Conservation (phyloP, 805 yeast species). For the Sugiyamaella americana region DNA sequence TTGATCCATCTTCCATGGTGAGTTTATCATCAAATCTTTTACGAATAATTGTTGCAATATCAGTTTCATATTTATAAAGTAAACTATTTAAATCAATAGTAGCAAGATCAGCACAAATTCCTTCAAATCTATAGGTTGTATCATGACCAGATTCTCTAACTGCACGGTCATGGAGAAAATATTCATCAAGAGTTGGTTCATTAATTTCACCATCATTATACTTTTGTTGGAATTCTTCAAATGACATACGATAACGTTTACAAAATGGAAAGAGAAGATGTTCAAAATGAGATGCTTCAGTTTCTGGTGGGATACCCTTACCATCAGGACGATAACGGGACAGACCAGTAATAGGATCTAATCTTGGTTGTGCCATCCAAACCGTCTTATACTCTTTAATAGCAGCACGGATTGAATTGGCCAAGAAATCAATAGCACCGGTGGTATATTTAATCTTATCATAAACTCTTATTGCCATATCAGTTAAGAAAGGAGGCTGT, state of each 20-base stretch:
- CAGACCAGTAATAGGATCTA: slow-evolving; percentile 66
- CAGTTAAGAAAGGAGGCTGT: slow-evolving; percentile 95
- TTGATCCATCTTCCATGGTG: slow-evolving; percentile 33
- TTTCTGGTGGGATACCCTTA: slow-evolving; percentile 92
- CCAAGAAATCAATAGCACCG: slow-evolving; percentile 44
- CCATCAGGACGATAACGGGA: slow-evolving; percentile 91
- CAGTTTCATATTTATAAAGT: slow-evolving; percentile 82
- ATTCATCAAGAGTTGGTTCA: slow-evolving; percentile 83
- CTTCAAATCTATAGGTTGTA: slow-evolving; percentile 84
- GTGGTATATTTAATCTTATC: slow-evolving; percentile 39
- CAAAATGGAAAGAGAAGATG: slow-evolving; percentile 64
- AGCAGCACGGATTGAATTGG: slow-evolving; percentile 66
- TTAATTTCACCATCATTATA: slow-evolving; percentile 61
- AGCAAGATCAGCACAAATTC: slow-evolving; percentile 80
- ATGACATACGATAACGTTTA: slow-evolving; percentile 48
- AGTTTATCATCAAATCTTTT: slow-evolving; percentile 49
- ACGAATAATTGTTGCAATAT: slow-evolving; percentile 63
- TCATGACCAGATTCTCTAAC: slow-evolving; percentile 97
- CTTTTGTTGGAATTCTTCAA: slow-evolving; percentile 58
- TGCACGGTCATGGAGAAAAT: slow-evolving; percentile 86
- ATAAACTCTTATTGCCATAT: slow-evolving; percentile 73
- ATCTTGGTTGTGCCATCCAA: slow-evolving; percentile 73
- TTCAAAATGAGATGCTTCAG: slow-evolving; percentile 83
- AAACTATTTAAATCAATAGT: slow-evolving; percentile 85
- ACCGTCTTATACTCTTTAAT: slow-evolving; percentile 77